Evolutionary conservation across 2,329 filamentous ascomycete genomes (phyloP), one percentile per base, ranked within the genome.

Genomic region (Dryadomyces quercivorus): DNA sequence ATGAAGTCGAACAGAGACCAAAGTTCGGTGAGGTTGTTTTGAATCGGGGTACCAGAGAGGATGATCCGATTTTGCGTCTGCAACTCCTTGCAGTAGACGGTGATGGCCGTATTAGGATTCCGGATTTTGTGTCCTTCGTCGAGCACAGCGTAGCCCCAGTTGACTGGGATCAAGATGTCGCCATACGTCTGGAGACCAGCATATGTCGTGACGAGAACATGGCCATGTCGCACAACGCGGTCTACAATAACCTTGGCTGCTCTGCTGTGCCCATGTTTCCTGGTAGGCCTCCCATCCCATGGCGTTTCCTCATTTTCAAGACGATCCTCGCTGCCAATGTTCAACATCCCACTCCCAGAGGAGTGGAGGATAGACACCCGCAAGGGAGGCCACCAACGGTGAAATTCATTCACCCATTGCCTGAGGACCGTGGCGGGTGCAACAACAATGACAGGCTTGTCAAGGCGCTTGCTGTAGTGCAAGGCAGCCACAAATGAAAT

Each of bases 1-100:
- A 97, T 86, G 64, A 98, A 98, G 66, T 98, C 94, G 64, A 98
- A 97, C 0, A 98, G 72, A 0, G 92, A 97, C 92, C 93, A 98
- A 0, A 98, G 74, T 66, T 98, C 94, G 0, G 86, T 85, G 26
- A 98, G 71, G 59, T 96, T 97, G 67, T 98, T 98, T 67, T 98
- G 94, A 75, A 98, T 94, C 0, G 94, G 94, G 0, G 93, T 98
- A 5, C 93, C 93, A 0, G 94, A 97, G 1, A 98, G 74, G 56
- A 98, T 97, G 59, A 97, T 78, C 21, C 94, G 82, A 62, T 97
- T 93, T 0, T 87, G 80, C 0, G 93, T 98, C 38, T 86, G 84
- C 12, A 98, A 72, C 67, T 96, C 88, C 66, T 98, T 98, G 75
- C 90, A 95, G 60, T 90, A 88, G 52, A 97, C 88, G 0, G 94